phyloP scores from a whole-genome alignment of 441 rosid species.

The Populus hybrid region DNA sequence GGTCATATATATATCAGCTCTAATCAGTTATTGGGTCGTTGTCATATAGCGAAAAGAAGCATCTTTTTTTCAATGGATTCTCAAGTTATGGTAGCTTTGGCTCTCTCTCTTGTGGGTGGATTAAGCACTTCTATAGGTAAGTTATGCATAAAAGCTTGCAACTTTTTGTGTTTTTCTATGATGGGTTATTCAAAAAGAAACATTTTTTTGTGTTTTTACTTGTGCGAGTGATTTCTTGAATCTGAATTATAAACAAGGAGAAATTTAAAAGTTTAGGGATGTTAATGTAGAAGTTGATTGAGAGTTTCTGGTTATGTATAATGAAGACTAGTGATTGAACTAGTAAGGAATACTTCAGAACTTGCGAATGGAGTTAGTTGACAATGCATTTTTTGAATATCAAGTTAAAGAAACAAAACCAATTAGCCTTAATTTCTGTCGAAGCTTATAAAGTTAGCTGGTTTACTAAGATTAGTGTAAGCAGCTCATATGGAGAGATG shows the following conservation, averaged over 20 bases:
- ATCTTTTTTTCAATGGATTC: constrained; percentile 55
- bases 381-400: not conserved
- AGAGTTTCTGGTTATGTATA: not conserved
- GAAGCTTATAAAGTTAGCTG: not conserved
- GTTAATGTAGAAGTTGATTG: constrained; percentile 1
- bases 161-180: not conserved
- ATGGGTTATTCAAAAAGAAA: not conserved
- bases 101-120: constrained; percentile 88
- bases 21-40: not conserved
- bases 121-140: constrained; percentile 85
- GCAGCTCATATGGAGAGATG: not conserved
- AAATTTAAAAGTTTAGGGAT: not conserved
- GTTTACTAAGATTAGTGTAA: not conserved
- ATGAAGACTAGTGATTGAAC: not conserved
- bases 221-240: not conserved
- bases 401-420: not conserved
- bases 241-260: not conserved
- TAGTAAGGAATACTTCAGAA: not conserved
- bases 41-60: not conserved
- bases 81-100: constrained; percentile 80
- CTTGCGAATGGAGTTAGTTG: not conserved
- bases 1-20: not conserved
- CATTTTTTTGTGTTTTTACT: not conserved
- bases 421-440: not conserved
- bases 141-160: constrained; percentile 12